Base-by-base conservation (phyloP, 495 filamentous ascomycete genomes). In the Pseudotulostoma volvatum region DNA sequence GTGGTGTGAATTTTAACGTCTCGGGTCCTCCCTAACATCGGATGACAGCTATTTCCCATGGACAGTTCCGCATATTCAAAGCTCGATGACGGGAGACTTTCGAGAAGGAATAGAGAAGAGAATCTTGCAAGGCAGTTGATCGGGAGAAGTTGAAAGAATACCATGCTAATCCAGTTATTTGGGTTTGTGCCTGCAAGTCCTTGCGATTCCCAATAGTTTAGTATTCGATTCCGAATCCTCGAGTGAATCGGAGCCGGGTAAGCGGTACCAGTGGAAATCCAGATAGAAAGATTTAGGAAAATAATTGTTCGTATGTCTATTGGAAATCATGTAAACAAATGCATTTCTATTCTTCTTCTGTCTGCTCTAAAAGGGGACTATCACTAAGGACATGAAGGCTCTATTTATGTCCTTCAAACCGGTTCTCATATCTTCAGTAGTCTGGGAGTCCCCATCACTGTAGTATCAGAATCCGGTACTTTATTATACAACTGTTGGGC, bases 31-130 rank as follows among this genome's bases (percentile, higher is more conserved):
- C n/a, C n/a, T n/a, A n/a, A n/a, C 37, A 39, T 39, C 37, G 37
- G 18, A 39, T 39, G 37, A 33, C 9, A 33, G 37, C 37, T 17
- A 39, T 39, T 15, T 39, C 37, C 2, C 15, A 16, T 17, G 37
- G 37, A 7, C 21, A 33, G 33, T 39, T 31, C 37, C 37, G 37
- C 9, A 39, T 33, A 33, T 39, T 39, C 37, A 39, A 39, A 39
- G 37, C 36, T 38, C 36, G 36, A 38, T 39, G 37, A 30, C 21
- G 23, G 18, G 28, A 39, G 37, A 30, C 21, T 31, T 39, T 31
- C 23, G 20, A 33, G 17, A 39, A 31, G 37, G n/a, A 31, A 15
- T 39, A 30, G 28, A 33, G 28, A 31, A 39, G 33, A 39, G 28
- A 33, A 16, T 23, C 21, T 17, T 33, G 37, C 15, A 39, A 38